Evolutionary conservation across 176 grass and related monocot genomes (phyloP).

Genomic region (Eragrostis curvula): DNA sequence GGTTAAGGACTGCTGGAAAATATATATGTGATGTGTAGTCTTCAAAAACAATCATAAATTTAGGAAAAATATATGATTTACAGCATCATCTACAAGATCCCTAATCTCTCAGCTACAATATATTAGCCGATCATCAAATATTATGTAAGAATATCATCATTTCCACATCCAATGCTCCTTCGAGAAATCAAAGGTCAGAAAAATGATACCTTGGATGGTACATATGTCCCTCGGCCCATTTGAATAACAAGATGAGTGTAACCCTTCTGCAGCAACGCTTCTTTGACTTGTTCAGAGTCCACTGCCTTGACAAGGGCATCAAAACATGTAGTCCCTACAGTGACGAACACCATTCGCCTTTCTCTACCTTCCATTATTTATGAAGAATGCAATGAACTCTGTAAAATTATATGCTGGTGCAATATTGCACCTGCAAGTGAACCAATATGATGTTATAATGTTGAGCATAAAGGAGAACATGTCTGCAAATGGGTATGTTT

Average conservation of each 20-base stretch:
- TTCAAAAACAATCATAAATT: constrained; percentile 12
- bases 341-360: constrained; percentile 68
- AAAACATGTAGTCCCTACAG: constrained; percentile 84
- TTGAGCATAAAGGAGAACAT: neutral
- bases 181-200: neutral
- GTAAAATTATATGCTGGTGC: neutral
- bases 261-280: constrained; percentile 61
- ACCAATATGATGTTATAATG: neutral
- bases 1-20: neutral
- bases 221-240: constrained; percentile 64
- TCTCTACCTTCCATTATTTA: constrained; percentile 30
- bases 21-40: neutral
- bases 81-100: neutral
- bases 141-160: neutral
- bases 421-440: neutral
- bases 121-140: neutral
- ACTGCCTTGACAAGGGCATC: constrained; percentile 69
- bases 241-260: constrained; percentile 73
- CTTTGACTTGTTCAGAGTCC: constrained; percentile 62
- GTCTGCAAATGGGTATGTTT: neutral
- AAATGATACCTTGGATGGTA: constrained; percentile 56
- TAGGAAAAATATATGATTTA: neutral
- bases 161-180: neutral
- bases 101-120: neutral
- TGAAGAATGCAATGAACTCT: neutral